These are phyloP conservation scores for Candida morakotiae DNA, from an alignment of 805 yeast genomes.

Conservation along the genomic window DNA sequence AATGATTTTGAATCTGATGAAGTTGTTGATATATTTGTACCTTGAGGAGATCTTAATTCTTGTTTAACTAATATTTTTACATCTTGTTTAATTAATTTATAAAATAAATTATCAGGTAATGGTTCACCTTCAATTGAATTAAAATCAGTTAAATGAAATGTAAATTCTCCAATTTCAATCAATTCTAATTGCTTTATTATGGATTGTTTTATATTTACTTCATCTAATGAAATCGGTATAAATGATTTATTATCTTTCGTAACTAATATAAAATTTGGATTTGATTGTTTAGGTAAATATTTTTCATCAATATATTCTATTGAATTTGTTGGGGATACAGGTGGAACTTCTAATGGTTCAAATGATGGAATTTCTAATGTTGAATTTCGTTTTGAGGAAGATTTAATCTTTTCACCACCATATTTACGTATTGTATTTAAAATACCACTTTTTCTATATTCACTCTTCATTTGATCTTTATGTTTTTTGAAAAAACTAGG, in stretches of 20 bases:
- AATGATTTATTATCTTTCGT: conserved; percentile 62
- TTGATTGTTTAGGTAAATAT: conserved; percentile 19
- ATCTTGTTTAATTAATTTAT: conserved; percentile 27
- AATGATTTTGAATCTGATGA: conserved; percentile 55
- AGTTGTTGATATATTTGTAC: conserved; percentile 40
- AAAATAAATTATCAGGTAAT: conserved; percentile 46
- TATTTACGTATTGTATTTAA: conserved; percentile 38
- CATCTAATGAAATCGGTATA: conserved; percentile 36
- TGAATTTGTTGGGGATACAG: conserved; percentile 2
- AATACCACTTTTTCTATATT: conserved; percentile 20
- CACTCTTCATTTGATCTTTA: conserved; percentile 30
- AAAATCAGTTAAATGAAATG: conserved; percentile 66
- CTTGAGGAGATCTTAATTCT: conserved; percentile 25
- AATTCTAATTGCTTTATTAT: conserved; percentile 30
- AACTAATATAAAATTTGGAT: conserved; percentile 27
- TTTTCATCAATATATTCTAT: conserved; percentile 15
- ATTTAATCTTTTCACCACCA: conserved; percentile 17
- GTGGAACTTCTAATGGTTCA: conserved; percentile 2
- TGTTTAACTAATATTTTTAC: conserved; percentile 33
- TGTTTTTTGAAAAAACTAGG: conserved; percentile 58
- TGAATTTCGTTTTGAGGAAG: conserved; percentile 2
- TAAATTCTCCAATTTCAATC: conserved; percentile 25
- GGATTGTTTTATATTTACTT: conserved; percentile 9
- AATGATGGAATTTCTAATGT: not conserved
- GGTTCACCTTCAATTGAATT: conserved; percentile 56